Base-by-base conservation (phyloP, 2,329 filamentous ascomycete species). In the Phoma herbarum region DNA sequence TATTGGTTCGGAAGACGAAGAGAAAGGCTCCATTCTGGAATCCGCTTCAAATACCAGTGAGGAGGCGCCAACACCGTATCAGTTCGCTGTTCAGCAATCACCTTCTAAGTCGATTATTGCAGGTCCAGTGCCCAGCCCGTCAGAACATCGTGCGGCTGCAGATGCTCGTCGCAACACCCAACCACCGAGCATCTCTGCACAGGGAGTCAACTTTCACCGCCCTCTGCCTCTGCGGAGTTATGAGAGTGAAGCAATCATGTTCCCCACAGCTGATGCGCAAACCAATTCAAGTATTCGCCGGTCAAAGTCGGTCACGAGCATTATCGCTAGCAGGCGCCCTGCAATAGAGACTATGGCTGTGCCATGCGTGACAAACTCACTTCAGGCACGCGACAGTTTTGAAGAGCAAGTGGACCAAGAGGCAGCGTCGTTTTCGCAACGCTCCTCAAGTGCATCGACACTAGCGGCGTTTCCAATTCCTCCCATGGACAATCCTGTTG, bases 221-320 rank as follows among this genome's bases (percentile, higher is more conserved):
- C 51, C 63, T 9, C 49, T 66, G 12, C 61, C 67, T 18, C 56
- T 66, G 2, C 60, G 65, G 11, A 56, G 37, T 37, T 67, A 62
- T 25, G 60, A 62, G 35, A 64, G 48, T 18, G 54, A 60, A 46
- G 58, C 59, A 5, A 51, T 41, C 16, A 25, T 61, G 29, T 57
- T 49, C 22, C 42, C 52, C 20, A 59, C 43, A 4, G 51, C 52
- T 56, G 31, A 42, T 22, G 37, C 41, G 18, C 54, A 52, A 14
- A 39, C 41, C 28, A 22, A n/a, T 1, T n/a, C 45, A n/a, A n/a
- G 42, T 14, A 43, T 18, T 9, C 45, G 42, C n/a, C 35, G 58
- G 50, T 28, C 44, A 2, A 53, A 52, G 14, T 55, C 41, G 11
- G 43, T 48, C 22, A 35, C 45, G 20, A 55, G 56, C 33, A 23